Evolutionary conservation across 2,329 filamentous ascomycete species (phyloP).

Genomic region (Hypoxylon sp.): DNA sequence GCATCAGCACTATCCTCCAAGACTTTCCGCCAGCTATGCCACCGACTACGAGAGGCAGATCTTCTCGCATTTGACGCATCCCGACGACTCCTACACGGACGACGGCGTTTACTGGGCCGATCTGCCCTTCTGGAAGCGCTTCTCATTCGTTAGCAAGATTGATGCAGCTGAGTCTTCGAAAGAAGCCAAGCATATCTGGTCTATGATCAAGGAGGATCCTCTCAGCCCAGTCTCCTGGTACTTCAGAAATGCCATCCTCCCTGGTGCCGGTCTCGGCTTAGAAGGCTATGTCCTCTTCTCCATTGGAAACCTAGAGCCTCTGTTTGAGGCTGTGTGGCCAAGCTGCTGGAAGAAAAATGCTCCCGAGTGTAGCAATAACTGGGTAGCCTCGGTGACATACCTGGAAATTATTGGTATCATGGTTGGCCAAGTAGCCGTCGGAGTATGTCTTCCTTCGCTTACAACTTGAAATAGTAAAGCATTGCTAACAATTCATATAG

Average conservation of each 20-base stretch:
- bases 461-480: background rate
- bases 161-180: slow-evolving; percentile 77
- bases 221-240: slow-evolving; percentile 89
- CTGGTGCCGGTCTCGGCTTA: slow-evolving; percentile 90
- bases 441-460: slow-evolving; percentile 63
- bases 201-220: slow-evolving; percentile 89
- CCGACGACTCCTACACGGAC: slow-evolving; percentile 87
- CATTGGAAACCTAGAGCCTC: slow-evolving; percentile 90
- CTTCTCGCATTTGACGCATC: slow-evolving; percentile 86
- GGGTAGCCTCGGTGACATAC: slow-evolving; percentile 88
- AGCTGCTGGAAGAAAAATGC: slow-evolving; percentile 78
- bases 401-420: slow-evolving; percentile 97
- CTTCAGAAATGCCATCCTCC: slow-evolving; percentile 90
- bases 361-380: slow-evolving; percentile 80
- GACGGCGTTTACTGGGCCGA: slow-evolving; percentile 96
- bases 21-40: slow-evolving; percentile 57
- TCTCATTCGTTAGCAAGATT: slow-evolving; percentile 81
- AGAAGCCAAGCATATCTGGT: slow-evolving; percentile 77
- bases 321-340: slow-evolving; percentile 83
- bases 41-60: slow-evolving; percentile 69
- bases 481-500: slow-evolving; percentile 51
- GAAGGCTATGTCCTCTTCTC: slow-evolving; percentile 98
- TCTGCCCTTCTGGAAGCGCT: slow-evolving; percentile 76
- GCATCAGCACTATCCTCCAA: slow-evolving; percentile 62
- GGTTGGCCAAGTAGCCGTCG: slow-evolving; percentile 89